Base-by-base conservation (phyloP, 75 land plant genomes). In the Sequoiadendron giganteum region DNA sequence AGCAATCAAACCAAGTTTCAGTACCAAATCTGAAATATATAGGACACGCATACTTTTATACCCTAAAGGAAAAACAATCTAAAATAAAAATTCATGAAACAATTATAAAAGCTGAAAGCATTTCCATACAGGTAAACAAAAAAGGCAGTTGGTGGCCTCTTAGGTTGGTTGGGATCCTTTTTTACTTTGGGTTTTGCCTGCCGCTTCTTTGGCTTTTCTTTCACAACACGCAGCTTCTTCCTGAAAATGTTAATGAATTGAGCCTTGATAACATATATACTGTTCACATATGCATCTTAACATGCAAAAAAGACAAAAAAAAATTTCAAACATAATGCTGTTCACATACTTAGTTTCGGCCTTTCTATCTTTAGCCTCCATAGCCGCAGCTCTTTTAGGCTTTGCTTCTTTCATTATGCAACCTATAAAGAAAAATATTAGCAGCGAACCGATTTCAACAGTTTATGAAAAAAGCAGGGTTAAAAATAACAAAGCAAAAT, bases 91-190 rank as follows among this genome's bases (percentile, higher is more conserved):
- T 52, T 86, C 18, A 73, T 40, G 30, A 79, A 28, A 45, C 48
- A 65, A 65, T 65, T 65, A 25, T 30, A 65, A 65, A 65, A 83
- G 42, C 61, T 81, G 49, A 86, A 86, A 19, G 43, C 19, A 25
- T 85, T 56, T n/a, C n/a, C 58, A 70, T 58, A 91, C 92, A 91
- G 89, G 86, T 86, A 91, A 18, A 91, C 83, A 79, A 91, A 90
- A 87, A 91, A 91, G 16, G 89, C 92, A 14, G 92, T 91, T 38
- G 92, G 55, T 18, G 92, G 92, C 52, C 91, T 88, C 92, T 91
- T 91, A 9, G 92, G 92, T 32, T 61, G 85, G 79, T 91, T 91
- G 30, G 92, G 92, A 58, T 91, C 92, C 86, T 87, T 91, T 28
- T 38, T 52, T 1, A 55, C 65, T 76, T 90, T 90, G 34, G 84